A percentile compares a stretch with the other conserved stretches of the same genome.
These are phyloP conservation scores for Stemphylium lycopersici DNA, from an alignment of 2,329 filamentous ascomycete genomes.

Conservation along the genomic window DNA sequence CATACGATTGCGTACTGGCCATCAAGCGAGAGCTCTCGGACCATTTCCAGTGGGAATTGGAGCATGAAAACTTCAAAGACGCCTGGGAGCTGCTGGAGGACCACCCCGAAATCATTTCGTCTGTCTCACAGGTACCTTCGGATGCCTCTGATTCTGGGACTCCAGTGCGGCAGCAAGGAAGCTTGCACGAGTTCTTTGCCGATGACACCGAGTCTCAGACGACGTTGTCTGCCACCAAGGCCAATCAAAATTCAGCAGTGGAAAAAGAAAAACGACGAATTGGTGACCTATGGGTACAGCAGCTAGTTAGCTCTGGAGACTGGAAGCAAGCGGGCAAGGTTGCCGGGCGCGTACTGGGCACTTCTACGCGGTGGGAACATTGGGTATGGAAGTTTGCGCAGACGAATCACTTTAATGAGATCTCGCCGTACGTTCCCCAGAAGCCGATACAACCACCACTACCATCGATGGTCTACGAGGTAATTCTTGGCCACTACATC, in stretches of 20 bases:
- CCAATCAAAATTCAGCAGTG: constrained; percentile 65
- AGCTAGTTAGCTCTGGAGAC: constrained; percentile 74
- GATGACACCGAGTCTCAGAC: constrained; percentile 70
- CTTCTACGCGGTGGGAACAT: constrained; percentile 85
- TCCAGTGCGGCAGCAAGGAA: constrained; percentile 52
- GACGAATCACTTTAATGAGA: constrained; percentile 85
- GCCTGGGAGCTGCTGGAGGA: constrained; percentile 90
- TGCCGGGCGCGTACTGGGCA: constrained; percentile 81
- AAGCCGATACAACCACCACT: constrained; percentile 79
- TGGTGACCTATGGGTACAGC: constrained; percentile 91
- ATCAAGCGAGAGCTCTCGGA: constrained; percentile 86
- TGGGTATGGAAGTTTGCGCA: constrained; percentile 94
- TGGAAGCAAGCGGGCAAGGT: constrained; percentile 81
- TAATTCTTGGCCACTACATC: constrained; percentile 88
- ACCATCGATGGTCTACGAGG: constrained; percentile 82
- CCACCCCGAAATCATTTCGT: constrained; percentile 72
- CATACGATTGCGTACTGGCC: constrained; percentile 93
- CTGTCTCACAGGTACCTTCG: constrained; percentile 46
- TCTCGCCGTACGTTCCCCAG: constrained; percentile 80
- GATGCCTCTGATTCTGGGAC: constrained; percentile 51
- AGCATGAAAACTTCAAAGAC: constrained; percentile 78
- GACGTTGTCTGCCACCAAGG: constrained; percentile 64
- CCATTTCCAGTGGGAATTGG: constrained; percentile 83
- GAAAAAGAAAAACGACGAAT: constrained; percentile 90
- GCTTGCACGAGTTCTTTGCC: constrained; percentile 70